phyloP scores from a whole-genome alignment of 2,329 filamentous ascomycete genomes.

The Sporothrix curviconia region DNA sequence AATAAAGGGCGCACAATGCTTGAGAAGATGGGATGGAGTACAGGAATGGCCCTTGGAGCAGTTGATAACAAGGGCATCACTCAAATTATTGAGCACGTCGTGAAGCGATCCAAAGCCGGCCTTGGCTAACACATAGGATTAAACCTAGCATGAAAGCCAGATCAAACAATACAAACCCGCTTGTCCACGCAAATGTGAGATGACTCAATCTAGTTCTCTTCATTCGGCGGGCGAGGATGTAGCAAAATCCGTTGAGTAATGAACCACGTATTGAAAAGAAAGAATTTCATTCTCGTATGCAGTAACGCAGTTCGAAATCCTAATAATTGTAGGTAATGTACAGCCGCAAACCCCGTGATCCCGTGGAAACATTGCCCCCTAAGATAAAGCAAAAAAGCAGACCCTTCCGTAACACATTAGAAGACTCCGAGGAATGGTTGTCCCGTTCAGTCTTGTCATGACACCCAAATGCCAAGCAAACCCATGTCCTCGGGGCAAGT shows the following conservation, averaged over 20 bases:
- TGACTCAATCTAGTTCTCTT: too few species aligned
- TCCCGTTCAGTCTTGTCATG: conserved; percentile 49
- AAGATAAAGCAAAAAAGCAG: conserved; percentile 46
- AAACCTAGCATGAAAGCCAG: too few species aligned
- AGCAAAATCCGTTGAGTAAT: too few species aligned
- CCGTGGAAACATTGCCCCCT: conserved; percentile 63
- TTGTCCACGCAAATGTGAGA: too few species aligned
- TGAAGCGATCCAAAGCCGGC: conserved; percentile 81
- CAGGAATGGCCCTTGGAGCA: conserved; percentile 76
- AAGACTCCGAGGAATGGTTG: conserved; percentile 46
- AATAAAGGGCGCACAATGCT: conserved; percentile 84
- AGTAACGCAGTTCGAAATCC: conserved; percentile 58
- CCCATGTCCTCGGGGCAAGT: conserved; percentile 34
- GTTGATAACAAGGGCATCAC: conserved; percentile 81
- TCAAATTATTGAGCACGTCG: conserved; percentile 75
- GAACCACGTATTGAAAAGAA: too few species aligned
- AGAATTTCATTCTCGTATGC: conserved; percentile 35
- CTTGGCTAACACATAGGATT: too few species aligned
- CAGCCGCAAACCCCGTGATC: conserved; percentile 65
- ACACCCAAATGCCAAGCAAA: conserved; percentile 52
- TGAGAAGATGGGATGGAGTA: conserved; percentile 96
- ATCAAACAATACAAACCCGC: too few species aligned
- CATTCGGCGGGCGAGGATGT: too few species aligned
- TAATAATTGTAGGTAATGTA: conserved; percentile 63
- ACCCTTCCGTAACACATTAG: conserved; percentile 72